Evolutionary conservation across 2,329 filamentous ascomycete genomes (phyloP).

Genomic region (Cladorrhinum sp.): DNA sequence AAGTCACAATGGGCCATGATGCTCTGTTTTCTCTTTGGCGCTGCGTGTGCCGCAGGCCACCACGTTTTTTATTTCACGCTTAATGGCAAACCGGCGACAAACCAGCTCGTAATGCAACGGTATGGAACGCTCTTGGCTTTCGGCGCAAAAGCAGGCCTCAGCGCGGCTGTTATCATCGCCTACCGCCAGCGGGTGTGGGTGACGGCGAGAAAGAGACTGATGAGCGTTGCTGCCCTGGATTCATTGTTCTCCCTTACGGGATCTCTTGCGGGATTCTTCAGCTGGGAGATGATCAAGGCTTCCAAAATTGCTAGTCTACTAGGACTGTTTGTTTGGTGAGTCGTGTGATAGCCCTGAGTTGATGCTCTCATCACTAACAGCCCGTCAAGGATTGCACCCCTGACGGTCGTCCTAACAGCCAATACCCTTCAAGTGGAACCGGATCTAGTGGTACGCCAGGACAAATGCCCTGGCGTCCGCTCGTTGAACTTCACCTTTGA

Average conservation of each 20-base stretch:
- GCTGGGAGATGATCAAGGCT: conserved; percentile 35
- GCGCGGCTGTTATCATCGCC: conserved; percentile 33
- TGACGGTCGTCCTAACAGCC: conserved; percentile 29
- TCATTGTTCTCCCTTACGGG: conserved; percentile 38
- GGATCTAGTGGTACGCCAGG: conserved; percentile 4
- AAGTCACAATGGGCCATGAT: conserved; percentile 34
- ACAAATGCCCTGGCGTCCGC: conserved; percentile 23
- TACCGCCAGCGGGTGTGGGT: conserved; percentile 29
- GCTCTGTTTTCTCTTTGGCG: conserved; percentile 36
- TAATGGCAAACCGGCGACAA: conserved; percentile 32
- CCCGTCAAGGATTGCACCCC: conserved; percentile 20
- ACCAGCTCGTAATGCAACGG: conserved; percentile 38
- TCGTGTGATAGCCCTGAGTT: conserved; percentile 2
- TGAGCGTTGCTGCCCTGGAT: conserved; percentile 32
- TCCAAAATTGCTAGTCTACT: conserved; percentile 43
- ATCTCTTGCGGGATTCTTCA: conserved; percentile 49
- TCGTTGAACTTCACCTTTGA: conserved; percentile 30
- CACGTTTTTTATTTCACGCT: conserved; percentile 38
- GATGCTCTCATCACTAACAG: not conserved
- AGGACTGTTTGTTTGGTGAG: conserved; percentile 28
- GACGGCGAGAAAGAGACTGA: conserved; percentile 26
- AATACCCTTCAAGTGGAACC: conserved; percentile 30
- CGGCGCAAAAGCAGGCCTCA: conserved; percentile 38
- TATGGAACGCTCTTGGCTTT: conserved; percentile 40
- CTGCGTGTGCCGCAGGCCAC: conserved; percentile 37